A percentile compares a stretch with the other conserved stretches of the same genome.
These are phyloP conservation scores for Leishmania aethiopica DNA, from an alignment of 208 protist species.

Conservation along the genomic window DNA sequence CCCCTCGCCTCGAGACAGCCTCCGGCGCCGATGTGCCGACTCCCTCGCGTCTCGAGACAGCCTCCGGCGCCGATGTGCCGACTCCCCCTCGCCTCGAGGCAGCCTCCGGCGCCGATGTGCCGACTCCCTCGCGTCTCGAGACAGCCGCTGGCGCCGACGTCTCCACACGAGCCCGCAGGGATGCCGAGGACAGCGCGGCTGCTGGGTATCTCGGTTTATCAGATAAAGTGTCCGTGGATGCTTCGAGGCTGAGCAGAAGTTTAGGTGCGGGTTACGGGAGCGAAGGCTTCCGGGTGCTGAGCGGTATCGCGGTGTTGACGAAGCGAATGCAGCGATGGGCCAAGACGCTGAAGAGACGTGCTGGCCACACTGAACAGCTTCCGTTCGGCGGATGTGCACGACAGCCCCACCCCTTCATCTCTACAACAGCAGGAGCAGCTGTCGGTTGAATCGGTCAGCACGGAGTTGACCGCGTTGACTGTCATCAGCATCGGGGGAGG, in stretches of 20 bases:
- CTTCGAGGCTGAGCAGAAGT: neutral
- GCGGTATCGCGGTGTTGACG: neutral
- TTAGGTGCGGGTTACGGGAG: neutral
- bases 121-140: neutral
- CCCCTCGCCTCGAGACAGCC: neutral
- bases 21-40: neutral
- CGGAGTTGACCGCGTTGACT: neutral
- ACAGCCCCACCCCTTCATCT: neutral
- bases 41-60: neutral
- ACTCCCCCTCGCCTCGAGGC: neutral
- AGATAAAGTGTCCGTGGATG: neutral
- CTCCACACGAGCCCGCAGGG: neutral
- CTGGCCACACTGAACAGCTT: neutral
- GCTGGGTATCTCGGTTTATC: neutral
- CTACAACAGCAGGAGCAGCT: neutral
- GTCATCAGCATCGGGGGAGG: neutral
- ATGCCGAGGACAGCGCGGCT: constrained; percentile 6
- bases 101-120: neutral
- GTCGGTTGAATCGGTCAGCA: neutral
- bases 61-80: neutral
- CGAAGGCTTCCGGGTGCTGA: neutral
- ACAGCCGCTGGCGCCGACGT: neutral
- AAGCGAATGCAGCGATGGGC: neutral
- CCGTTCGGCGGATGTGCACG: neutral
- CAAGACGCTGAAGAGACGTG: neutral